Base-by-base conservation (phyloP, 176 grass and related monocot species). In the Hyparrhenia diplandra region DNA sequence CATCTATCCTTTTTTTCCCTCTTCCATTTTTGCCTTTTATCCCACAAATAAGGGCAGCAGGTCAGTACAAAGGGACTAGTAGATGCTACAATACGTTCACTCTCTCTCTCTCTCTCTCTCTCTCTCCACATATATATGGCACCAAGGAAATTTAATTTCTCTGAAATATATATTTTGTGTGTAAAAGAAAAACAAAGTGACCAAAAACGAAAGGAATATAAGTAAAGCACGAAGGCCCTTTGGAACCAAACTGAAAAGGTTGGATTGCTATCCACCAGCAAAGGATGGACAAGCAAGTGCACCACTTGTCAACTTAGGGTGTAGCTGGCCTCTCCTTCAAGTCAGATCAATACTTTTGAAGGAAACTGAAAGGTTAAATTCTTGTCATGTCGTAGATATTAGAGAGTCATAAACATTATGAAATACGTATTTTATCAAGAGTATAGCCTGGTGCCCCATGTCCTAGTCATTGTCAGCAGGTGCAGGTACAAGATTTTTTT, bases 1-100 rank as follows among this genome's bases (percentile, higher is more conserved):
- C n/a, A 42, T 45, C n/a, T 80, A 54, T 51, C 14, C 13, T 28
- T 67, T 41, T 55, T 14, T 10, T 1, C 29, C 29, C 29, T 67
- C 28, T 77, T 77, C 30, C 78, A 36, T 37, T 82, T 77, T 82
- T 42, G 7, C 77, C 78, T 89, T 89, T 77, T 71, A 81, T 85
- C 58, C 77, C 71, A 57, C 55, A 81, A 77, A 89, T 64, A 85
- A 45, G 54, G 75, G 77, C 25, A 34, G 63, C 76, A 80, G 54
- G 34, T 54, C 87, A 85, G 82, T 39, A 20, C 57, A 66, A 71
- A n/a, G n/a, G 60, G 62, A 60, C 18, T 74, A 47, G 34, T 55
- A 57, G 78, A 80, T 51, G 65, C 47, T 4, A 64, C 36, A 64
- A 31, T 31, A 40, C 52, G 54, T 58, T 58, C 55, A 58, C n/a